Conservation (phyloP, 352 stramenopile species). For the Lagenidium sp. region DNA sequence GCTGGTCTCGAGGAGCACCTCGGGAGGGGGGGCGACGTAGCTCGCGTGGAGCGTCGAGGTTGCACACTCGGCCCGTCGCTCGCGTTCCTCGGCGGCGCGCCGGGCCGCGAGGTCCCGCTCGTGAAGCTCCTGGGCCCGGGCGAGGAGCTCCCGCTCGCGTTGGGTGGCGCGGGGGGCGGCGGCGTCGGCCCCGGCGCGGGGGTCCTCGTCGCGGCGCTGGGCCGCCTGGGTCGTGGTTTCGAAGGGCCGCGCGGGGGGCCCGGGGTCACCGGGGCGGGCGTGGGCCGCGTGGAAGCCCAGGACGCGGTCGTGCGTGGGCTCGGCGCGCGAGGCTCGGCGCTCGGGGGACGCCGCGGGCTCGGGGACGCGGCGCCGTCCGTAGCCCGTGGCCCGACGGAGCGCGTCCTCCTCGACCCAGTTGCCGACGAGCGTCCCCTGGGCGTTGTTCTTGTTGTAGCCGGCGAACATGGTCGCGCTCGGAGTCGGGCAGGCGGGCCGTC, state of each 20-base stretch:
- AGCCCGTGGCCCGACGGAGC: slow-evolving; percentile 45
- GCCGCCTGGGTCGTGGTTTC: slow-evolving; percentile 55
- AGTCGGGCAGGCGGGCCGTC: too few relatives aligned
- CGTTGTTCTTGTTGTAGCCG: slow-evolving; percentile 81
- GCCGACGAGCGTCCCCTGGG: slow-evolving; percentile 57
- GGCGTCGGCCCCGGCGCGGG: slow-evolving; percentile 18
- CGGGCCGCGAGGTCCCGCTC: slow-evolving; percentile 21
- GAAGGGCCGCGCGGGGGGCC: slow-evolving; percentile 27
- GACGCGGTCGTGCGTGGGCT: slow-evolving; percentile 43
- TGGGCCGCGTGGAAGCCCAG: slow-evolving; percentile 24
- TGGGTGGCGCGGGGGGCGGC: slow-evolving; percentile 30
- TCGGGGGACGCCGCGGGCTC: slow-evolving; percentile 18
- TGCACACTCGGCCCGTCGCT: background rate
- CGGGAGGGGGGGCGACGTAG: slow-evolving; percentile 7
- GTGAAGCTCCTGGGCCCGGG: slow-evolving; percentile 27
- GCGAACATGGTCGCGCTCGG: slow-evolving; percentile 41
- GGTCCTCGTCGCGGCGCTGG: slow-evolving; percentile 32
- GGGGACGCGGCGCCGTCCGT: slow-evolving; percentile 46
- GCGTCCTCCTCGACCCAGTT: slow-evolving; percentile 85
- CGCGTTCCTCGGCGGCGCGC: slow-evolving; percentile 15
- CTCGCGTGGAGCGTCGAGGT: slow-evolving; percentile 5
- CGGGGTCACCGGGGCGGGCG: too few relatives aligned
- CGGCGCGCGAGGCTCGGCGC: slow-evolving; percentile 8
- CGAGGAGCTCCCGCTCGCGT: slow-evolving; percentile 29
- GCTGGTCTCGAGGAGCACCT: background rate